These are phyloP conservation scores for Bimuria novae-zelandiae DNA, from an alignment of 2,329 filamentous ascomycete species.

Conservation along the genomic window DNA sequence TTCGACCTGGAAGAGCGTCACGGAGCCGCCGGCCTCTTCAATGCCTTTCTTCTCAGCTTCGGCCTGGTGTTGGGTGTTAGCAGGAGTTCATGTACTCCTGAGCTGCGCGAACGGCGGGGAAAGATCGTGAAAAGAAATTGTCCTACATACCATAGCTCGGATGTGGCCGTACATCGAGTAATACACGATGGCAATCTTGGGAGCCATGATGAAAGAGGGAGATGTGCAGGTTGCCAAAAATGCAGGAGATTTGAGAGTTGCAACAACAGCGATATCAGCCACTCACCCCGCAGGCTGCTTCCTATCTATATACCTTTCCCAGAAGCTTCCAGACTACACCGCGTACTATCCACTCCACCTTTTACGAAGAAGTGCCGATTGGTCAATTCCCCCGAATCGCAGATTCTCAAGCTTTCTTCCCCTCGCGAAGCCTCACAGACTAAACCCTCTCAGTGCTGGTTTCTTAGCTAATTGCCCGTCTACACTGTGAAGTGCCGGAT, in stretches of 20 bases:
- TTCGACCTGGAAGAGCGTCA: constrained; percentile 81
- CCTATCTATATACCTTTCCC: constrained; percentile 4
- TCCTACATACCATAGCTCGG: constrained; percentile 35
- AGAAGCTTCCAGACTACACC: not conserved
- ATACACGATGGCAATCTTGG: constrained; percentile 89
- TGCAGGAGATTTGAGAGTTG: no score
- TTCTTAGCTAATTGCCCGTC: not conserved
- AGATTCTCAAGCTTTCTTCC: not conserved
- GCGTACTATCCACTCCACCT: not conserved
- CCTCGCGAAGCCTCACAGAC: no score
- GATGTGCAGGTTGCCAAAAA: no score
- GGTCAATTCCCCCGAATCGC: not conserved
- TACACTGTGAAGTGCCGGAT: not conserved
- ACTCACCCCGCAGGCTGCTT: not conserved
- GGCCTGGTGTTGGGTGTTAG: constrained; percentile 60
- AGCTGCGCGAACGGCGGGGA: no score
- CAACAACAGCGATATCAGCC: not conserved
- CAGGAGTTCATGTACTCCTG: not conserved
- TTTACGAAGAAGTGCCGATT: not conserved
- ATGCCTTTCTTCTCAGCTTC: constrained; percentile 91
- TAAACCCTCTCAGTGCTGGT: no score
- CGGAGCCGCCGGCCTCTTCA: constrained; percentile 80
- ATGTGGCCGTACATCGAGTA: constrained; percentile 47
- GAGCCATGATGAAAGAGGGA: constrained; percentile 66
- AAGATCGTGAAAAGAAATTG: not conserved